Percentiles rank a stretch among this genome's conserved stretches.
These are phyloP conservation scores for Senna siamea DNA, from an alignment of 306 rosid species.

Conservation along the genomic window DNA sequence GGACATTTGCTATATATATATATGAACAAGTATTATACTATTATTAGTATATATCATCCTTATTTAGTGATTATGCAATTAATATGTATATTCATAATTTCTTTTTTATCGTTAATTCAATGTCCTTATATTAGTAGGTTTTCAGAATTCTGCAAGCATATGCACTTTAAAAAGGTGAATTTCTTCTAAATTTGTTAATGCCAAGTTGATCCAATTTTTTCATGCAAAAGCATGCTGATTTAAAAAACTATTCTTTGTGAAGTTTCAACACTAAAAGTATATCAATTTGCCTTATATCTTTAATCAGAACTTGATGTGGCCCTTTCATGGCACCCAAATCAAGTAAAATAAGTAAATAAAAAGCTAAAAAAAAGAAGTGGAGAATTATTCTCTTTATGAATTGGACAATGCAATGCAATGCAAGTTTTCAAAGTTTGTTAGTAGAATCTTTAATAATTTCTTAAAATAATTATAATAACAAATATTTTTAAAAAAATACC, in stretches of 20 bases:
- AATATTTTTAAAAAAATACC: too few species aligned
- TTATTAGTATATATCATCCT: too few species aligned
- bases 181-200: not conserved
- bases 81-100: too few species aligned
- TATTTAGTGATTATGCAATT: too few species aligned
- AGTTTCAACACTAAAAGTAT: not conserved
- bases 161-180: not conserved
- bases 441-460: too few species aligned
- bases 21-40: too few species aligned
- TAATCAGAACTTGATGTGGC: not conserved
- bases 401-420: too few species aligned
- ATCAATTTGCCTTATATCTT: slow-evolving; percentile 11
- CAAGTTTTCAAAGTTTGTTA: too few species aligned
- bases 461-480: too few species aligned
- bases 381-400: too few species aligned
- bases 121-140: not conserved
- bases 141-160: not conserved
- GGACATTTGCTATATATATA: too few species aligned
- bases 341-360: slow-evolving; percentile 10
- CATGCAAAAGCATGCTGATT: not conserved
- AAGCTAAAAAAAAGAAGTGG: too few species aligned
- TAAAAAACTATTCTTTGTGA: slow-evolving; percentile 8
- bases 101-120: slow-evolving; percentile 25
- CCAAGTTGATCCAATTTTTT: slow-evolving; percentile 14
- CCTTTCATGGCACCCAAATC: not conserved